phyloP scores from a whole-genome alignment of 2,329 filamentous ascomycete genomes.

The Aquanectria penicillioides region DNA sequence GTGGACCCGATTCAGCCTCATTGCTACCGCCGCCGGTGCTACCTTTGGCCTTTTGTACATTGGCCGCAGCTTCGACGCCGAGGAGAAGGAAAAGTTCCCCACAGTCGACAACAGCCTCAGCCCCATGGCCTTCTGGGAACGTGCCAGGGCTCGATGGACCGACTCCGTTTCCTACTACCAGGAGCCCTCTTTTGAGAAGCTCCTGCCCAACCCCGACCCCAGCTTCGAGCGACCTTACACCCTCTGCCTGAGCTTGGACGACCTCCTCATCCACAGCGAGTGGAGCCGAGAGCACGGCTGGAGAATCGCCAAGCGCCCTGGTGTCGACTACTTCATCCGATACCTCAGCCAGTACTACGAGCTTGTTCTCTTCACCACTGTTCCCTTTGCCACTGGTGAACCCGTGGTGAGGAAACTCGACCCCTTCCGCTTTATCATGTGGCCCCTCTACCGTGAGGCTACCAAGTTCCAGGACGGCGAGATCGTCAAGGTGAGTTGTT shows the following conservation, averaged over 20 bases:
- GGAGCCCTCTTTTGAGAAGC: slow-evolving; percentile 92
- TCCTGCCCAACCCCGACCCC: slow-evolving; percentile 85
- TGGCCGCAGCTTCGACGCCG: slow-evolving; percentile 88
- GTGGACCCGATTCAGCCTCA: slow-evolving; percentile 80
- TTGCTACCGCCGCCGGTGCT: slow-evolving; percentile 64
- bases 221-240: slow-evolving; percentile 89
- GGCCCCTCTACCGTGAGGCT: slow-evolving; percentile 95
- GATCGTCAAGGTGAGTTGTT: slow-evolving; percentile 82
- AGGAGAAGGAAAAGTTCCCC: slow-evolving; percentile 75
- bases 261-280: slow-evolving; percentile 92
- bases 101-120: slow-evolving; percentile 85
- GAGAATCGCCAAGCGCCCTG: slow-evolving; percentile 93
- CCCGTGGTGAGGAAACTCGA: slow-evolving; percentile 93
- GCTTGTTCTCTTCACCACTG: slow-evolving; percentile 92
- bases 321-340: slow-evolving; percentile 95
- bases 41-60: slow-evolving; percentile 75
- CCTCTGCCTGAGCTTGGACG: slow-evolving; percentile 90
- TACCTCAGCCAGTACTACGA: slow-evolving; percentile 99
- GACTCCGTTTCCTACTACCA: slow-evolving; percentile 92
- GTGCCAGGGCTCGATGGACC: slow-evolving; percentile 77
- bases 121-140: slow-evolving; percentile 79
- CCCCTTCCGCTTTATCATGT: slow-evolving; percentile 93
- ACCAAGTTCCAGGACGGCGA: slow-evolving; percentile 96
- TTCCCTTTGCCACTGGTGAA: slow-evolving; percentile 85
- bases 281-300: slow-evolving; percentile 96